Evolutionary conservation across 768 basidiomycete species (phyloP).

Genomic region (Megacollybia marginata): DNA sequence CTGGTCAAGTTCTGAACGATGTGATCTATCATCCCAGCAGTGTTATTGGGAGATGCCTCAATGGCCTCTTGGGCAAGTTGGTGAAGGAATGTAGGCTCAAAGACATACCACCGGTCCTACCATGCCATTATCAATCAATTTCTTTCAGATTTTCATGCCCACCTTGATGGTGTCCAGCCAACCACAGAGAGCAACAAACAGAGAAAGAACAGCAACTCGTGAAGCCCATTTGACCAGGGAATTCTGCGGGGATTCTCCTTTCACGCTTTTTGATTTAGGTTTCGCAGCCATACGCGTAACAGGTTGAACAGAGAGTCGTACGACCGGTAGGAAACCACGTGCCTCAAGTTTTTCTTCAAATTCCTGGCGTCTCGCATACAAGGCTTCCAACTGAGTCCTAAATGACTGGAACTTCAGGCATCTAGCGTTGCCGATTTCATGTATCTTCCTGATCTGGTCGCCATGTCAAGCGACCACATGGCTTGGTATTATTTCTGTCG

Average conservation of each 20-base stretch:
- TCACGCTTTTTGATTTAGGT: neutral
- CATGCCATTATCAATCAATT: neutral
- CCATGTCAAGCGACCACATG: too few species aligned
- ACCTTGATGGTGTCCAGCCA: constrained; percentile 65
- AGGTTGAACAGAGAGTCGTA: too few species aligned
- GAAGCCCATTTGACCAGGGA: constrained; percentile 21
- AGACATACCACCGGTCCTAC: constrained; percentile 82
- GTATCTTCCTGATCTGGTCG: too few species aligned
- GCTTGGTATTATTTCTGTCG: too few species aligned
- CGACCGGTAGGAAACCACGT: too few species aligned
- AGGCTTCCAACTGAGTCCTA: too few species aligned
- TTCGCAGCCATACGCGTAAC: neutral
- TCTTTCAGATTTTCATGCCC: neutral
- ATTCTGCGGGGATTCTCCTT: neutral
- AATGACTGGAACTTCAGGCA: too few species aligned
- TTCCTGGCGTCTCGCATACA: too few species aligned
- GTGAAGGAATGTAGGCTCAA: constrained; percentile 68
- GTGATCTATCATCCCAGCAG: constrained; percentile 67
- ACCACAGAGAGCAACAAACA: constrained; percentile 32
- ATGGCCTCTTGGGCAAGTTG: constrained; percentile 71
- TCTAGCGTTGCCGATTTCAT: too few species aligned
- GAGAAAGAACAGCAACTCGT: constrained; percentile 23
- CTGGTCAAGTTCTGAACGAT: constrained; percentile 75
- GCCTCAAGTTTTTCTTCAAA: too few species aligned
- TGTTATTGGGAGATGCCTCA: constrained; percentile 54